phyloP scores from a whole-genome alignment of 2,329 filamentous ascomycete genomes.

The Diaporthe humulicola region DNA sequence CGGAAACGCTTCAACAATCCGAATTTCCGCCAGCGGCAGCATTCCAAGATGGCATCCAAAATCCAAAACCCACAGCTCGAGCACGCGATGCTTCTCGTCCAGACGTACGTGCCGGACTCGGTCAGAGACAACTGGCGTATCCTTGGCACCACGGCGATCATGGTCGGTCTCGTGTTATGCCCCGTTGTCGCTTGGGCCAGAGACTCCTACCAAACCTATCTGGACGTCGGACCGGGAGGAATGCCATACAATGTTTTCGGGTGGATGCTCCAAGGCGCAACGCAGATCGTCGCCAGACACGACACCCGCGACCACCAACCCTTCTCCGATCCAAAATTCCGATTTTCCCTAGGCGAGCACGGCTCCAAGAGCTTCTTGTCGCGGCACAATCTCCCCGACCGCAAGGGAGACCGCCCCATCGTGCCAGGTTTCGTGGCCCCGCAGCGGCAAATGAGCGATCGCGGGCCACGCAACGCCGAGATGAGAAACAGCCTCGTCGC shows the following conservation, averaged over 20 bases:
- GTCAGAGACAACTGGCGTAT: slow-evolving; percentile 36
- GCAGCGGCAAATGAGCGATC: slow-evolving; percentile 53
- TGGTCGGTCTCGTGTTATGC: slow-evolving; percentile 31
- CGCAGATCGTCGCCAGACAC: slow-evolving; percentile 50
- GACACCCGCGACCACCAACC: slow-evolving; percentile 51
- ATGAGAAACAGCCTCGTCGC: slow-evolving; percentile 43
- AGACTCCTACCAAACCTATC: slow-evolving; percentile 53
- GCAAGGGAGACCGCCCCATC: slow-evolving; percentile 46
- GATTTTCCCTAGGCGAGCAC: slow-evolving; percentile 44
- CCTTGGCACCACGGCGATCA: slow-evolving; percentile 31
- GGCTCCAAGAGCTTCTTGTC: slow-evolving; percentile 44
- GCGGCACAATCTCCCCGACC: slow-evolving; percentile 38
- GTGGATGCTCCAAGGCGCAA: slow-evolving; percentile 53
- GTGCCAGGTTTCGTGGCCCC: slow-evolving; percentile 53
- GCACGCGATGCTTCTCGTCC: slow-evolving; percentile 24
- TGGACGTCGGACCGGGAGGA: slow-evolving; percentile 58
- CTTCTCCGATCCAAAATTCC: slow-evolving; percentile 41
- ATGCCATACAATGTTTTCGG: slow-evolving; percentile 57
- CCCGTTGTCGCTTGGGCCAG: slow-evolving; percentile 43
- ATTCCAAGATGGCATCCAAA: background rate
- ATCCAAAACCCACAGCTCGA: slow-evolving; percentile 29
- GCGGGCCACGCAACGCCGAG: slow-evolving; percentile 39
- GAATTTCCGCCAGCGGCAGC: background rate
- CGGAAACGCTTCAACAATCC: background rate
- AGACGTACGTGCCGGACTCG: slow-evolving; percentile 30